Conservation (phyloP, 306 rosid species). For the Rosa chinensis region DNA sequence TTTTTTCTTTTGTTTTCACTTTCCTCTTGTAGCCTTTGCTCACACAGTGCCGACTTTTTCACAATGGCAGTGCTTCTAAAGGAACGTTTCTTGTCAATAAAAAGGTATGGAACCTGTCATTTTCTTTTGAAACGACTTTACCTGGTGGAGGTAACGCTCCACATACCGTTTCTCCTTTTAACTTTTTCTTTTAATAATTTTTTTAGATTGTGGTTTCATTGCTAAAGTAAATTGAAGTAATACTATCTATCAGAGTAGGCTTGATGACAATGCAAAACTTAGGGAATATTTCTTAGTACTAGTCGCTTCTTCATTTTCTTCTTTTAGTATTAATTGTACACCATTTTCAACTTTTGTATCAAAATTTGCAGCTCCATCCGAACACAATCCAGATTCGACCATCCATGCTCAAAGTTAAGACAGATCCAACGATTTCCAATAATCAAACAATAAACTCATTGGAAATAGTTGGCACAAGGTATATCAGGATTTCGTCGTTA, state of each 20-base stretch:
- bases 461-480: slow-evolving; percentile 81
- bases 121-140: background rate
- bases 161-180: background rate
- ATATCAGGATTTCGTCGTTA: slow-evolving; percentile 21
- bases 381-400: slow-evolving; percentile 63
- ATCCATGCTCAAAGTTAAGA: slow-evolving; percentile 72
- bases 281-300: background rate
- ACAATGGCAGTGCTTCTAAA: slow-evolving; percentile 65
- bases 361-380: slow-evolving; percentile 54
- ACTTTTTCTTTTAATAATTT: background rate
- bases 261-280: background rate
- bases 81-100: slow-evolving; percentile 69
- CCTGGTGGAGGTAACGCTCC: background rate
- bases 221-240: background rate
- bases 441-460: slow-evolving; percentile 47
- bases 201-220: background rate
- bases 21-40: slow-evolving; percentile 57
- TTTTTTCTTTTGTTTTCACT: slow-evolving; percentile 21
- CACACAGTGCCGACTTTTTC: slow-evolving; percentile 67
- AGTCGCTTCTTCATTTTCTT: background rate
- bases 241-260: background rate
- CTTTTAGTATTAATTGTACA: background rate
- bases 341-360: background rate
- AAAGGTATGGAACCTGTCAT: slow-evolving; percentile 37
- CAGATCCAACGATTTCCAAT: slow-evolving; percentile 31